Base-by-base conservation (phyloP, 208 protist genomes). In the Trichomonas gallinae region DNA sequence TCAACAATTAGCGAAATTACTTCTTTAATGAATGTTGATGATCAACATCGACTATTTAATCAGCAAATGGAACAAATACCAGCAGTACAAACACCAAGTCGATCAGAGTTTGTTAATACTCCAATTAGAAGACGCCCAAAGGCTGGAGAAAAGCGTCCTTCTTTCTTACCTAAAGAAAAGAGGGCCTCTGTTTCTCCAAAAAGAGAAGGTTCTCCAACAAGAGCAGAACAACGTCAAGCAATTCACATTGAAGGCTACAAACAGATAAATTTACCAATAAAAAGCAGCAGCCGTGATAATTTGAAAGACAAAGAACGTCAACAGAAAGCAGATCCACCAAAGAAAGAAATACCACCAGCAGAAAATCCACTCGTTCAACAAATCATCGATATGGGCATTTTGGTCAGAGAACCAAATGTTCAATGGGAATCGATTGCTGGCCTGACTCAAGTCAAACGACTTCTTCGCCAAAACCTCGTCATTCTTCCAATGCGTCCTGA, bases 401-500 rank as follows among this genome's bases (percentile, higher is more conserved):
- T 93, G 6, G n/a, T 93, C 13, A 23, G 31, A 38, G 87, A 93
- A 44, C 87, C 87, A 8, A 93, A 93, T 15, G 87, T 93, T 93
- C n/a, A 34, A n/a, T 93, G 87, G 87, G 87, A 93, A 1, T 40
- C 23, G 0, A 93, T 93, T 51, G 87, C 87, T 10, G 87, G 87
- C 1, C 26, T 93, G 17, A 26, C 44, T 15, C 87, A 97, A 46
- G 97, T 97, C 13, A 98, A 98, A 96, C 96, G 96, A 49, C 87
- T 96, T 11, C 93, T 98, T 42, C 93, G 96, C 23, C 98, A 98
- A 96, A 97, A 96, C 0, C 97, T 98, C 2, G 97, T 98, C 23
- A 96, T 96, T 44, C 98, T 98, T 8, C 87, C 97, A 38, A 96
- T 97, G 44, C 96, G 97, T 31, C 98, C 98, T 2, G 98, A 98